Percentiles rank a stretch among this genome's conserved stretches.
Evolutionary conservation across 306 rosid species (phyloP).

Genomic region (Clitoria ternatea): DNA sequence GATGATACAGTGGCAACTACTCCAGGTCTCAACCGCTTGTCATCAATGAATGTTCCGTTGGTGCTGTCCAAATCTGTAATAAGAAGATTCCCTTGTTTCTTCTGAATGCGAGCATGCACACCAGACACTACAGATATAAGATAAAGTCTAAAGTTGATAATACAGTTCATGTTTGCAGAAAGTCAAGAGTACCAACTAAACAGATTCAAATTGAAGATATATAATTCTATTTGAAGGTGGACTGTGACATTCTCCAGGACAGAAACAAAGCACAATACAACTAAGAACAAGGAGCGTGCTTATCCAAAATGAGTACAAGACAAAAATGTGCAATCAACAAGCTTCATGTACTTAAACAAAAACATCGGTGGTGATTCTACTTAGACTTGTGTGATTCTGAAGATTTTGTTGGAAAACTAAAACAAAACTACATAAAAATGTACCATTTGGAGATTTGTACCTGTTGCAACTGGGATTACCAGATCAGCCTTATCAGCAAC

Average conservation of each 20-base stretch:
- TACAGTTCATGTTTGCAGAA: neutral
- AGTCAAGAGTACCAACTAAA: neutral
- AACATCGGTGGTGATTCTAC: neutral
- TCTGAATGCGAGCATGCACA: conserved; percentile 68
- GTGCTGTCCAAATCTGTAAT: conserved; percentile 92
- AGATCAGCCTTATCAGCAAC: conserved; percentile 82
- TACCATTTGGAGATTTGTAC: conserved; percentile 30
- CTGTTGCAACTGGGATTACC: conserved; percentile 91
- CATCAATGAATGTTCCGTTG: conserved; percentile 81
- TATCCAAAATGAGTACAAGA: neutral
- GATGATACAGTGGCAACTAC: conserved; percentile 48
- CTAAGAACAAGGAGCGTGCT: neutral
- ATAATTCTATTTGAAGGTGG: neutral
- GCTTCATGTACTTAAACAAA: neutral
- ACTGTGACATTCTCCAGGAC: neutral
- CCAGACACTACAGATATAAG: conserved; percentile 55
- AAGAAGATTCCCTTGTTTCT: conserved; percentile 57
- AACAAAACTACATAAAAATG: neutral
- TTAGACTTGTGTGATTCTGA: neutral
- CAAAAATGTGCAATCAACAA: neutral
- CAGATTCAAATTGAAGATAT: neutral
- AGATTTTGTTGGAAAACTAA: neutral
- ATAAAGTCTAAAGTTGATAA: neutral
- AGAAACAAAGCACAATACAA: neutral
- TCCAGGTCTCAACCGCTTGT: conserved; percentile 70